Evolutionary conservation across 192 early-diverging fungal genomes (phyloP), one percentile per base, ranked within the genome.

Genomic region (Phycomyces blakesleeanus): DNA sequence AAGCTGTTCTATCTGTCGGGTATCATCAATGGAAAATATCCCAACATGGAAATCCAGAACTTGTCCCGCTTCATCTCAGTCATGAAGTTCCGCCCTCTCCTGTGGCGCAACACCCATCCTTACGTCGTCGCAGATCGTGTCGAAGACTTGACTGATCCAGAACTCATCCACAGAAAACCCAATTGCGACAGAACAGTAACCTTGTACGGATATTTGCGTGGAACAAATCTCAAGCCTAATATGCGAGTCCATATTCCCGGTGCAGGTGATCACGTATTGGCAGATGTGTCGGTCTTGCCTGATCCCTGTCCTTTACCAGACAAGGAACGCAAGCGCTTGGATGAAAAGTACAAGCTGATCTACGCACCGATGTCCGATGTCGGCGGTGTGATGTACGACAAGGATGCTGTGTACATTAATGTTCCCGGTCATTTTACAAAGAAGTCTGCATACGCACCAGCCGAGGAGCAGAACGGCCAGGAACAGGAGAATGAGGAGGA

Each of bases 341-440:
- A 88, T 69, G 96, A 97, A 65, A 93, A 95, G 55, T 88, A 94
- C 66, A 97, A 96, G 76, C 83, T 98, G 25, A 91, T 99, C 53
- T 98, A 97, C 64, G 97, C 96, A 22, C 97, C 97, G 24, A 98
- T 97, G 93, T 93, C 93, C 0, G 94, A 96, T 66, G 93, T 99
- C 25, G 94, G 93, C 64, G 97, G 97, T 51, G 91, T 99, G 58
- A 87, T 98, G 86, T 98, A 98, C 78, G 97, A 99, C 76, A 97
- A 95, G 76, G 97, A 99, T 79, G 97, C 95, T 6, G 93, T 99
- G 21, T 99, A 99, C 68, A 96, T 99, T 68, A 93, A 96, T 58
- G 89, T 99, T 20, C 91, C 92, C 26, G 95, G 93, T 40, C 80
- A 82, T 38, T 92, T 92, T 66, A 86, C 85, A 26, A 83, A 85